Evolutionary conservation across 192 early-diverging fungal species (phyloP).

Genomic region (Coemansia sp.): DNA sequence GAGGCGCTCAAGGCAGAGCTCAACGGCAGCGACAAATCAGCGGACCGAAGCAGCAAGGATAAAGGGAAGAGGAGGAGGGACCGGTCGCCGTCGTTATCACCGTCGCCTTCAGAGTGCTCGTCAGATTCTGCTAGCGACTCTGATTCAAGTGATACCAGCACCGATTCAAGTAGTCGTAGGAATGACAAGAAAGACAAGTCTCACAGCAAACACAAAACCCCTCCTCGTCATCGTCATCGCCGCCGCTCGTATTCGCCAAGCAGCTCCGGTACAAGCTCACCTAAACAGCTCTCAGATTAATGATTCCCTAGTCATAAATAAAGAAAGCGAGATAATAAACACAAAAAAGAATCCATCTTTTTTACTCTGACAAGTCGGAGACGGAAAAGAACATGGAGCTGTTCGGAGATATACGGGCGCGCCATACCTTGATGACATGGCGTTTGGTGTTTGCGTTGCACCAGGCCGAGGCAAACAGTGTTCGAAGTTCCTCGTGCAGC

Average conservation of each 20-base stretch:
- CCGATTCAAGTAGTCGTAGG: neutral
- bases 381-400: slow-evolving; percentile 43
- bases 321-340: neutral
- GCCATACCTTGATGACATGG: slow-evolving; percentile 24
- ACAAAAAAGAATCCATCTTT: neutral
- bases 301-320: neutral
- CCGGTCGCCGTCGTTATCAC: neutral
- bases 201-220: no score
- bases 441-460: slow-evolving; percentile 30
- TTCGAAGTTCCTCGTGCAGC: slow-evolving; percentile 18
- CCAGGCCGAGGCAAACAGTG: slow-evolving; percentile 40
- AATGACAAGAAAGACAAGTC: neutral
- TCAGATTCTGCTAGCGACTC: neutral
- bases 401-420: slow-evolving; percentile 20
- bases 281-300: neutral
- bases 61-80: neutral
- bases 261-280: neutral
- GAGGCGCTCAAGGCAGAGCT: slow-evolving; percentile 19
- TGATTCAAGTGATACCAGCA: neutral
- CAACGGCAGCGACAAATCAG: neutral
- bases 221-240: neutral
- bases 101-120: neutral
- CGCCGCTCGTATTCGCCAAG: neutral
- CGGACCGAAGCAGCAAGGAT: neutral
- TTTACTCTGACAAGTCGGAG: neutral